Evolutionary conservation across 2,329 filamentous ascomycete genomes (phyloP), one percentile per base, ranked within the genome.

Genomic region (Nigrospora oryzae): DNA sequence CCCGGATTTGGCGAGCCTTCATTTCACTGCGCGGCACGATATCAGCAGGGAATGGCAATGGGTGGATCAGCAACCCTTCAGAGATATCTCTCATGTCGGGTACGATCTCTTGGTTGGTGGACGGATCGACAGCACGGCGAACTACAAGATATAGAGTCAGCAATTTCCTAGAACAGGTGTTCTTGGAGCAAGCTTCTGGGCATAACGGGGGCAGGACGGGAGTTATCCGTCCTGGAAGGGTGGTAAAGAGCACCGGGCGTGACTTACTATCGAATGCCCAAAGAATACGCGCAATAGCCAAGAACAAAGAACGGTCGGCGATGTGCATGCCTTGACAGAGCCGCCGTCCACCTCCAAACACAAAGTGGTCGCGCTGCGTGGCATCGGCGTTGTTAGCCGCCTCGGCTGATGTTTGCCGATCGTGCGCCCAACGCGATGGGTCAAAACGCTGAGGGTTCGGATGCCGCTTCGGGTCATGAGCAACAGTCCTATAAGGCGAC

Each of bases 321-420:
- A 81, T 63, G 43, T 78, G 72, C 30, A 76, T 73, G 0, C 78
- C 78, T 0, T 70, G 75, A 53, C 77, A 81, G 36, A 78, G 67
- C 19, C 78, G 65, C 6, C 77, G 64, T 2, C 77, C 77, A 10
- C 70, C 71, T 16, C 77, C 77, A 44, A 77, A 81, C 0, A 65
- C 68, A 55, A 75, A 79, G 10, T 73, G 68, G 40, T 78, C 75
- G 13, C 74, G 64, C 52, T 74, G 64, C 1, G 60, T 56, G 0
- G 60, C 57, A 43, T 70, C 65, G 0, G 64, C 48, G 15, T 66
- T 51, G 44, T 53, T 53, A 43, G 55, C 55, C 3, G 60, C 52
- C 34, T 62, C 59, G 33, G 54, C 61, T 45, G 39, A 46, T 5
- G 31, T 50, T 38, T 53, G 51, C 33, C 44, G 38, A 42, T 58